Base-by-base conservation (phyloP, 2,329 filamentous ascomycete species). In the Aureobasidium sp. region DNA sequence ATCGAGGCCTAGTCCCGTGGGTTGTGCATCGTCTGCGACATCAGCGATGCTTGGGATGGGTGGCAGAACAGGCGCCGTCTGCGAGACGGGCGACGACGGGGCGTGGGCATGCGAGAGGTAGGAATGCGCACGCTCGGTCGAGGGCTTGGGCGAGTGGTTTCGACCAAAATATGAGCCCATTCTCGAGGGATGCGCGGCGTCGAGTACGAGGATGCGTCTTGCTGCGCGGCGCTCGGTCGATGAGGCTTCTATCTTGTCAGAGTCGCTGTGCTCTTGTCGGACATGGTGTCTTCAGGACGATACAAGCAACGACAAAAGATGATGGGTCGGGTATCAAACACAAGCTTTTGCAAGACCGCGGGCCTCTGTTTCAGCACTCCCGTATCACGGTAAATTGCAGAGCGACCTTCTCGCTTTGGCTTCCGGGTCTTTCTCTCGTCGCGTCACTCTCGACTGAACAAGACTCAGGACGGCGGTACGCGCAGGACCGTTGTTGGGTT, bases 41-140 rank as follows among this genome's bases (percentile, higher is more conserved):
- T 59, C 55, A 37, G 75, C 70, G 15, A 78, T 68, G 31, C 74
- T 69, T 37, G 74, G 68, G 41, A 77, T 74, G 36, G 73, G 73
- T 36, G 75, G 73, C 34, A 84, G 72, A 3, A 74, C 76, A 8
- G 81, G 81, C 60, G 82, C 77, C 48, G 39, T n/a, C 3, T 58
- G 47, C n/a, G 62, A 60, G 27, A 60, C 48, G 17, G 62, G 47
- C 39, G 62, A 62, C 27, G 56, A 60, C 42, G 56, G n/a, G 25
- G 17, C 14, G 44, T 49, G 39, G n/a, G 20, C n/a, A 9, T 58
- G 55, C 42, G 42, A 12, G 20, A 25, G 17, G 42, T 31, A 57
- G 17, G 53, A 44, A 17, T 44, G 36, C 17, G 41, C 39, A 15
- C 44, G 56, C 34, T 59, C 42, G 57, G 22, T 49, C 17, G 57